A percentile compares a stretch with the other conserved stretches of the same genome.
These are phyloP conservation scores for Saturnispora bothae DNA, from an alignment of 805 yeast genomes.

Conservation along the genomic window DNA sequence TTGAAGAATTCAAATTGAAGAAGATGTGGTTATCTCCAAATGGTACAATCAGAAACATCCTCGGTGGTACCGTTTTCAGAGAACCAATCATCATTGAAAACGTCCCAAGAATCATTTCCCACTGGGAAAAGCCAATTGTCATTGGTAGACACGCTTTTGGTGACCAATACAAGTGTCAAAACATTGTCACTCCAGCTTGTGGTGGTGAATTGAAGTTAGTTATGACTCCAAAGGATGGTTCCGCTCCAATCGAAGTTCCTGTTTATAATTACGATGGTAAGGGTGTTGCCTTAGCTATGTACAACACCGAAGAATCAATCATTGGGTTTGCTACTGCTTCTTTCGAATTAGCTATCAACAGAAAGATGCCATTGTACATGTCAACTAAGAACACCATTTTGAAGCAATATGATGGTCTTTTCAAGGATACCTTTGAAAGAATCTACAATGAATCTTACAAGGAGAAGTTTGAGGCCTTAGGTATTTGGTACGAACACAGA, in stretches of 20 bases:
- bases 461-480: conserved; percentile 57
- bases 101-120: conserved; percentile 80
- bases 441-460: conserved; percentile 65
- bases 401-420: conserved; percentile 89
- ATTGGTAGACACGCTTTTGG: conserved; percentile 98
- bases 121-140: conserved; percentile 92
- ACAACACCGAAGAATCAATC: conserved; percentile 89
- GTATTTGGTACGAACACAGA: conserved; percentile 96
- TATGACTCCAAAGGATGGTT: conserved; percentile 62
- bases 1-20: conserved; percentile 78
- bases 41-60: conserved; percentile 90
- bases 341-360: conserved; percentile 73
- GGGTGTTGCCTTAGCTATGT: conserved; percentile 87
- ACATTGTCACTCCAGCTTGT: conserved; percentile 58
- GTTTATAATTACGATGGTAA: conserved; percentile 62
- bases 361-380: conserved; percentile 71
- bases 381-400: conserved; percentile 93
- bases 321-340: conserved; percentile 87
- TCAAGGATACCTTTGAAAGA: conserved; percentile 85
- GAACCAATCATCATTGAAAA: conserved; percentile 86
- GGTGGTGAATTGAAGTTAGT: conserved; percentile 74
- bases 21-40: conserved; percentile 98
- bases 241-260: conserved; percentile 41
- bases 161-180: conserved; percentile 93
- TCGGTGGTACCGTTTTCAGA: conserved; percentile 95